Evolutionary conservation across 2,329 filamentous ascomycete genomes (phyloP).

Genomic region (Hypoxylon sp.): DNA sequence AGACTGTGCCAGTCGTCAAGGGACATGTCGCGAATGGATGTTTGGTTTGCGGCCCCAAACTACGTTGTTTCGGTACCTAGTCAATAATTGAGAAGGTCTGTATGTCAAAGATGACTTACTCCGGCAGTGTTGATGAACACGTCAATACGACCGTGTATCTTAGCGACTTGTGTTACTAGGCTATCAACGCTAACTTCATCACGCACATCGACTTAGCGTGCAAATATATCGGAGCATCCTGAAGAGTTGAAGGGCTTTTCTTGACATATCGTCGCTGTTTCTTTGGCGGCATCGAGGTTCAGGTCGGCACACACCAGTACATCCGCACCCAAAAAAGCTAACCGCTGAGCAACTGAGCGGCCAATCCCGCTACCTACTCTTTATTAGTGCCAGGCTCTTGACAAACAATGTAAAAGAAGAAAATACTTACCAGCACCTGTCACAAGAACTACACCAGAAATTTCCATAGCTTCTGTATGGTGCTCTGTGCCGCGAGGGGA

Average conservation of each 20-base stretch:
- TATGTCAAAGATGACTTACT: constrained; percentile 12
- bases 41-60: constrained; percentile 24
- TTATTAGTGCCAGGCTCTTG: not conserved
- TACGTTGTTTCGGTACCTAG: not conserved
- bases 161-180: constrained; percentile 20
- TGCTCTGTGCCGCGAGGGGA: too few species aligned
- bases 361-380: constrained; percentile 30
- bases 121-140: constrained; percentile 30
- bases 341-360: constrained; percentile 22
- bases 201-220: constrained; percentile 22
- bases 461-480: constrained; percentile 2
- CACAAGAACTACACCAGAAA: not conserved
- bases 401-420: not conserved
- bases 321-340: constrained; percentile 28
- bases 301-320: constrained; percentile 33
- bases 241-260: constrained; percentile 11
- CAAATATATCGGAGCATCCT: constrained; percentile 7
- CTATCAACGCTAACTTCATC: constrained; percentile 25
- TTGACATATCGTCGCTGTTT: constrained; percentile 26
- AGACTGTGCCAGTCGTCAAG: constrained; percentile 33
- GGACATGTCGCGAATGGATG: constrained; percentile 33
- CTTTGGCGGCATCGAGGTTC: constrained; percentile 26
- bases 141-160: constrained; percentile 28
- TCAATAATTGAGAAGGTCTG: not conserved
- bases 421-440: constrained; percentile 2